These are phyloP conservation scores for Ulota crispa DNA, from an alignment of 225 moss, liverwort and hornwort species.

Conservation along the genomic window DNA sequence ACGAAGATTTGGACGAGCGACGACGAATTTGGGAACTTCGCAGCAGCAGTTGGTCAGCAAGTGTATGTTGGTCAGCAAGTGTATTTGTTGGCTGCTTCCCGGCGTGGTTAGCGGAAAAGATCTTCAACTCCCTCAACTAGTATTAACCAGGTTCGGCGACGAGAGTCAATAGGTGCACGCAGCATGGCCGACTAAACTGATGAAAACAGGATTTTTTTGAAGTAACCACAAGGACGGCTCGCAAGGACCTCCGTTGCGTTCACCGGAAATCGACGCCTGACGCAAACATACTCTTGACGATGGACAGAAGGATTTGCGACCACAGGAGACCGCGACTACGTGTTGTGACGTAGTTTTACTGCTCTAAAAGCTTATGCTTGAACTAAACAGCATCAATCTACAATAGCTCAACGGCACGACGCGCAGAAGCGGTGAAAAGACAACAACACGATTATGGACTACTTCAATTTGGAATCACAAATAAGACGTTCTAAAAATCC, in stretches of 20 bases:
- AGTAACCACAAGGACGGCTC: conserved; percentile 24
- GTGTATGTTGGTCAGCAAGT: too few species aligned
- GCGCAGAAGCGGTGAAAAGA: too few species aligned
- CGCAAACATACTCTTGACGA: conserved; percentile 14
- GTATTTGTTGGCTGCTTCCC: too few species aligned
- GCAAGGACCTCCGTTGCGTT: conserved; percentile 6
- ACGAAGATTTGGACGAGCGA: not conserved
- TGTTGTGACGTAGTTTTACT: not conserved
- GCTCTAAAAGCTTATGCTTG: too few species aligned
- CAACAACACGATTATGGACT: too few species aligned
- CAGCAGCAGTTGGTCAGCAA: not conserved
- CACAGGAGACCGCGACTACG: not conserved
- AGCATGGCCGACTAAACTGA: conserved; percentile 62
- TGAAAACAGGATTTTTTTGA: not conserved
- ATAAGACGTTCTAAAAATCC: too few species aligned
- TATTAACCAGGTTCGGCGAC: conserved; percentile 57
- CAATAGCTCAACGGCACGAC: too few species aligned
- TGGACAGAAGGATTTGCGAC: not conserved
- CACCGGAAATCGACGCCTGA: conserved; percentile 38
- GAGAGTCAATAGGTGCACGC: conserved; percentile 55
- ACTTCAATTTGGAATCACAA: too few species aligned
- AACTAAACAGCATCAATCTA: too few species aligned
- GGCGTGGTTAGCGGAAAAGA: conserved; percentile 49
- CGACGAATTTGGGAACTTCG: conserved; percentile 1
- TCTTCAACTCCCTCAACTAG: conserved; percentile 63